Evolutionary conservation across 2,329 filamentous ascomycete species (phyloP).

Genomic region (Fusarium humuli): DNA sequence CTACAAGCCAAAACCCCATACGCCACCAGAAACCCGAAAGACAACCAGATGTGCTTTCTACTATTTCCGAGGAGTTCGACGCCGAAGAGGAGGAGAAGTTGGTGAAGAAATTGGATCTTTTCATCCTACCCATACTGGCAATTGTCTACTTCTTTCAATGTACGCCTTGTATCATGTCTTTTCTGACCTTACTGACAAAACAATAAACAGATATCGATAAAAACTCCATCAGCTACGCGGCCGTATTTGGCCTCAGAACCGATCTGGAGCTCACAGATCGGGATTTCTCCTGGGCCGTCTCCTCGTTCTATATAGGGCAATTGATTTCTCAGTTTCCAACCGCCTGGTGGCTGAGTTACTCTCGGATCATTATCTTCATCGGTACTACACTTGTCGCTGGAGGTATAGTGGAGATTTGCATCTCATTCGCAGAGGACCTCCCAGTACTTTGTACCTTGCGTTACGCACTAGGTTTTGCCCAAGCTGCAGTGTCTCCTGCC

Average conservation of each 20-base stretch:
- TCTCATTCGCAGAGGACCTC: too few species aligned
- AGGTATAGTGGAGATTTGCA: too few species aligned
- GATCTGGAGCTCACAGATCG: constrained; percentile 23
- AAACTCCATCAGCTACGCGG: constrained; percentile 35
- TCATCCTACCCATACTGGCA: constrained; percentile 38
- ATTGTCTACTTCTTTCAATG: constrained; percentile 39
- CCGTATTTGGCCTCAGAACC: constrained; percentile 29
- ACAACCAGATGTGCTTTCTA: constrained; percentile 18
- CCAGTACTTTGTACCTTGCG: too few species aligned
- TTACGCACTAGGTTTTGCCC: background rate
- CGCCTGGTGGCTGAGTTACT: constrained; percentile 34
- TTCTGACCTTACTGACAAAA: background rate
- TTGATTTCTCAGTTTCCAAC: constrained; percentile 30
- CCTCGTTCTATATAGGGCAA: constrained; percentile 38
- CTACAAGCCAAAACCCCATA: constrained; percentile 3
- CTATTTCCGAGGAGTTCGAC: constrained; percentile 36
- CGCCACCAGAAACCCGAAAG: constrained; percentile 5
- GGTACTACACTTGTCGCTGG: background rate
- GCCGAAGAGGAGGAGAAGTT: constrained; percentile 27
- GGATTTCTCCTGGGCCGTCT: constrained; percentile 32
- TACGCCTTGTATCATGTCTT: background rate
- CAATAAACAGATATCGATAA: constrained; percentile 34
- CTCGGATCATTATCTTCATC: constrained; percentile 31
- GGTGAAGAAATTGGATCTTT: constrained; percentile 31
- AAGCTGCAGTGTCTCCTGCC: constrained; percentile 49